Evolutionary conservation across 1,284 basidiomycete species (phyloP).

Genomic region (Vanrija humicola): DNA sequence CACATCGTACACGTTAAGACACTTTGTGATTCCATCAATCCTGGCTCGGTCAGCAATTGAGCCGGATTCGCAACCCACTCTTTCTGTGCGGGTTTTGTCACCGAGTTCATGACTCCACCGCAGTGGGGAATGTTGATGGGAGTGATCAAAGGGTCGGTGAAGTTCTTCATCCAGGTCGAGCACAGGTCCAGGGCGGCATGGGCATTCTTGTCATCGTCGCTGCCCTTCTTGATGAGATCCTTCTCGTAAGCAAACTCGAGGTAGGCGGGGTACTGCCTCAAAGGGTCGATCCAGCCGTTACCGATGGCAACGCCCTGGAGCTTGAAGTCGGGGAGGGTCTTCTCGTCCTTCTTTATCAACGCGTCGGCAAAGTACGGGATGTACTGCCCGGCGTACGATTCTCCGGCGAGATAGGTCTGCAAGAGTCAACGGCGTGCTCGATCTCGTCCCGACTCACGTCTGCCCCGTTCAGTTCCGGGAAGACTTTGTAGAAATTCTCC

Average conservation of each 20-base stretch:
- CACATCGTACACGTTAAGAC: constrained; percentile 94
- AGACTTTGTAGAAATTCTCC: constrained; percentile 79
- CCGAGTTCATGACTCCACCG: constrained; percentile 60
- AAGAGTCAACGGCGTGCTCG: constrained; percentile 1
- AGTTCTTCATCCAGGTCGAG: constrained; percentile 55
- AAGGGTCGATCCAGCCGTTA: constrained; percentile 94
- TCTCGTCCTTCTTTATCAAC: constrained; percentile 61
- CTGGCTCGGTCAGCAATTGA: constrained; percentile 48
- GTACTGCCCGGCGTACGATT: constrained; percentile 98
- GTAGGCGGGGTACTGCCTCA: constrained; percentile 83
- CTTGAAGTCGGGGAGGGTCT: constrained; percentile 48
- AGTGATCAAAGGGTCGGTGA: constrained; percentile 45
- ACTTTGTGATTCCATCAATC: constrained; percentile 66
- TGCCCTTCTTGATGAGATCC: constrained; percentile 69
- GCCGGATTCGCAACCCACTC: constrained; percentile 53
- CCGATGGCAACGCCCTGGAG: constrained; percentile 86
- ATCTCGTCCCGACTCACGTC: constrained; percentile 61
- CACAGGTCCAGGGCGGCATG: constrained; percentile 66
- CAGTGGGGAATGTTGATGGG: constrained; percentile 66
- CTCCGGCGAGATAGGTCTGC: constrained; percentile 86
- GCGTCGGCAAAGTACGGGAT: constrained; percentile 91
- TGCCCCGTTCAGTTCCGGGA: constrained; percentile 77
- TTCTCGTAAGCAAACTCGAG: constrained; percentile 80
- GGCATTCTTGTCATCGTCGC: constrained; percentile 62
- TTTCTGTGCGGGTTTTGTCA: constrained; percentile 62